Evolutionary conservation across 805 yeast genomes (phyloP).

Genomic region (Komagataella mondaviorum): DNA sequence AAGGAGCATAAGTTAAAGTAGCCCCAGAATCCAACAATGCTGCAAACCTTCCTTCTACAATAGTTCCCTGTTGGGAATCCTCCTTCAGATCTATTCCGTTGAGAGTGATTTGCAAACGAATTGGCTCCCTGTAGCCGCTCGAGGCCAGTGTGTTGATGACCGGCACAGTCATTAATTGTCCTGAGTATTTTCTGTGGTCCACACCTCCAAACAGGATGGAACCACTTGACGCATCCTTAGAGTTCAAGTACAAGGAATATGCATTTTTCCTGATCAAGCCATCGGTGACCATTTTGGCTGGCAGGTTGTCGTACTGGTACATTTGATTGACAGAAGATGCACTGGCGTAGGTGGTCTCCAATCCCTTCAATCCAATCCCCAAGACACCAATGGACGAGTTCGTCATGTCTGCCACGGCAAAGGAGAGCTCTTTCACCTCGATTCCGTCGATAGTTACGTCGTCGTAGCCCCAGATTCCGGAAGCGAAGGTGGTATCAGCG

Average conservation of each 20-base stretch:
- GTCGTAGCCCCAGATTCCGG: constrained; percentile 53
- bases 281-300: constrained; percentile 39
- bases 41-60: constrained; percentile 18
- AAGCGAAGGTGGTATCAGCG: constrained; percentile 34
- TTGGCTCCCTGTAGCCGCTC: constrained; percentile 21
- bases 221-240: constrained; percentile 27
- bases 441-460: constrained; percentile 35
- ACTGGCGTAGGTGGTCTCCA: constrained; percentile 46
- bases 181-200: constrained; percentile 49
- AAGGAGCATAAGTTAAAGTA: constrained; percentile 34
- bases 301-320: constrained; percentile 52
- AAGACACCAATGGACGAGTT: constrained; percentile 58
- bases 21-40: constrained; percentile 48
- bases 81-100: constrained; percentile 20
- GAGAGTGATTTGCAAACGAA: constrained; percentile 35
- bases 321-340: constrained; percentile 2
- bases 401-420: constrained; percentile 63
- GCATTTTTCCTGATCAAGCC: constrained; percentile 43
- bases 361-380: constrained; percentile 57
- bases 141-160: constrained; percentile 27
- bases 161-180: constrained; percentile 35
- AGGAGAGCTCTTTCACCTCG: constrained; percentile 35
- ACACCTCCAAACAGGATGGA: constrained; percentile 61
- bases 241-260: constrained; percentile 51
- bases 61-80: constrained; percentile 6